Conservation (phyloP, 2,329 filamentous ascomycete species). For the Endothia cerciana region DNA sequence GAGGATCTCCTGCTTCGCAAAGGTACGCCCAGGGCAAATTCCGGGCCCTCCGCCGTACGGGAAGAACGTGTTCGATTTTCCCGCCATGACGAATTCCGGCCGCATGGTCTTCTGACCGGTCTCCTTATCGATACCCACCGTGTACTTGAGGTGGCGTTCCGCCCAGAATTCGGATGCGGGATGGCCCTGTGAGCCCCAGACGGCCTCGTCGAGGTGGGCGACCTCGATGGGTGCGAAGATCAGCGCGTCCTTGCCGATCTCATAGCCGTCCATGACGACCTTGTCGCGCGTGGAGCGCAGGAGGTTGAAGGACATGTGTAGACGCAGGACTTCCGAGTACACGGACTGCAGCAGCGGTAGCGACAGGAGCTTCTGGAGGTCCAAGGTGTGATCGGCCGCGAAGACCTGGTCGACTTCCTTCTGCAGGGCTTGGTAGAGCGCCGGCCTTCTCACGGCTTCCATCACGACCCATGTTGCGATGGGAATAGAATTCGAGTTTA, state of each 20-base stretch:
- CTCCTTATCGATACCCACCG: not conserved
- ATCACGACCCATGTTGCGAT: conserved; percentile 30
- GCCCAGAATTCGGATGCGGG: conserved; percentile 28
- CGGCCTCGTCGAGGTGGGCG: conserved; percentile 31
- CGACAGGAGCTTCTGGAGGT: conserved; percentile 30
- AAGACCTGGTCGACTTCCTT: conserved; percentile 18
- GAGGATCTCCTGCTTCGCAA: conserved; percentile 46
- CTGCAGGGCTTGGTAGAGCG: conserved; percentile 21
- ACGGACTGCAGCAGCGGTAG: conserved; percentile 37
- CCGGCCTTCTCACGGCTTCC: conserved; percentile 25
- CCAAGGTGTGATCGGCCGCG: conserved; percentile 20
- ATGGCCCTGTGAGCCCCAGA: conserved; percentile 23
- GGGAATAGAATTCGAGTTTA: conserved; percentile 30
- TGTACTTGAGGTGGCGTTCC: conserved; percentile 23
- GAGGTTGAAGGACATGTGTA: conserved; percentile 35
- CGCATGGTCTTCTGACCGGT: conserved; percentile 3
- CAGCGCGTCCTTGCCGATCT: conserved; percentile 30
- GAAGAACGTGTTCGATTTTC: conserved; percentile 14
- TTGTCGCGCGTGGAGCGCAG: conserved; percentile 32
- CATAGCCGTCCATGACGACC: conserved; percentile 29
- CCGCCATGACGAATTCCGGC: conserved; percentile 14
- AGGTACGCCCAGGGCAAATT: conserved; percentile 44
- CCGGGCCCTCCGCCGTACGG: conserved; percentile 39
- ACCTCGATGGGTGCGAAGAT: conserved; percentile 34
- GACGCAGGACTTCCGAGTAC: conserved; percentile 35